Evolutionary conservation across 306 rosid genomes (phyloP).

Genomic region (Heteromeles arbutifolia): DNA sequence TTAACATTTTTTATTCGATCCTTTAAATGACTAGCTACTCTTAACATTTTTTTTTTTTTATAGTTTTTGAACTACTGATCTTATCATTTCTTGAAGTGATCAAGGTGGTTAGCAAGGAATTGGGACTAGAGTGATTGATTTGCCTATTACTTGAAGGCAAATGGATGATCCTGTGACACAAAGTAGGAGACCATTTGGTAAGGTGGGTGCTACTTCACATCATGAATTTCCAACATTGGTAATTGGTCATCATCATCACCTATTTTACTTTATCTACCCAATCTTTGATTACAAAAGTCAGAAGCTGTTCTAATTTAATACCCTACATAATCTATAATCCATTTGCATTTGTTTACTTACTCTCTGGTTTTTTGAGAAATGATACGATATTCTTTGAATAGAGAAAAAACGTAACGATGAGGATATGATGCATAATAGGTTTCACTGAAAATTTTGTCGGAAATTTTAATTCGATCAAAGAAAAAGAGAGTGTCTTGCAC

Average conservation of each 20-base stretch:
- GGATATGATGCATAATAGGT: too few species aligned
- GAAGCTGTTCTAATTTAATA: background rate
- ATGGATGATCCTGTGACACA: background rate
- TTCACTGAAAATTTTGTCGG: accelerated
- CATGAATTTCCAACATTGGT: constrained; percentile 5
- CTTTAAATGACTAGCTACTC: too few species aligned
- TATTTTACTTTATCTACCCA: constrained; percentile 3
- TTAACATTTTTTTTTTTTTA: too few species aligned
- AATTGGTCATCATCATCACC: constrained; percentile 6
- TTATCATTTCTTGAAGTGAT: too few species aligned
- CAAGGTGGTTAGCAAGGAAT: background rate
- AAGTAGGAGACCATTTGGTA: constrained; percentile 7
- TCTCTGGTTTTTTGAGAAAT: too few species aligned
- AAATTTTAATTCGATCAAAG: accelerated
- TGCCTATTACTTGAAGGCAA: constrained; percentile 8
- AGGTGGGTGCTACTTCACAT: constrained; percentile 19
- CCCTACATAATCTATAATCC: too few species aligned
- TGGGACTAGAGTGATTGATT: background rate
- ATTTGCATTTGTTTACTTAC: background rate
- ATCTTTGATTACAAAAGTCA: background rate
- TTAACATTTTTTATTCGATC: too few species aligned
- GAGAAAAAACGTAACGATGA: too few species aligned
- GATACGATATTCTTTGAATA: too few species aligned
- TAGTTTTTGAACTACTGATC: too few species aligned
- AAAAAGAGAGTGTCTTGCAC: accelerated